Evolutionary conservation across 495 filamentous ascomycete species (phyloP).

Genomic region (Penicillium cinerascens): DNA sequence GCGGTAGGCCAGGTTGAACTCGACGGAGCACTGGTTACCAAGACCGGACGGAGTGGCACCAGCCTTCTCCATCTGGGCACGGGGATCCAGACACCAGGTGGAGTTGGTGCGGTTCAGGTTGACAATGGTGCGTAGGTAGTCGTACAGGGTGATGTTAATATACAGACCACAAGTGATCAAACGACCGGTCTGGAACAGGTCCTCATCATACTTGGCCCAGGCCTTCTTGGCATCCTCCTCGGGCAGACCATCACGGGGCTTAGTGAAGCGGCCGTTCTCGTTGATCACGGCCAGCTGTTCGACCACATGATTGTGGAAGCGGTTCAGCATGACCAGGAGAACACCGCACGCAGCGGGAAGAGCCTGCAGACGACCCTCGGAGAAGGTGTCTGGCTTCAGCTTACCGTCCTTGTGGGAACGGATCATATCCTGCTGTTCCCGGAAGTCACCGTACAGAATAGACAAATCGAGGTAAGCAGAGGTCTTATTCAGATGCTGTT

Average conservation of each 20-base stretch:
- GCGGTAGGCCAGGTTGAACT: conserved; percentile 71
- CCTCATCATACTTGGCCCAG: conserved; percentile 72
- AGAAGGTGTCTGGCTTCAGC: conserved; percentile 57
- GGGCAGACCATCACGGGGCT: conserved; percentile 46
- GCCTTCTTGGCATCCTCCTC: conserved; percentile 53
- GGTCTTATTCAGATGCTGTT: conserved; percentile 52
- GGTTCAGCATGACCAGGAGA: conserved; percentile 54
- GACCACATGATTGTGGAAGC: conserved; percentile 78
- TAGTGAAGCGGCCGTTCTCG: conserved; percentile 66
- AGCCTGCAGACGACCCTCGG: conserved; percentile 51
- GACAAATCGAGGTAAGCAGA: conserved; percentile 58
- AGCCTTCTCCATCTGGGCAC: conserved; percentile 45
- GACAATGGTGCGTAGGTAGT: conserved; percentile 82
- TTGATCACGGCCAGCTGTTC: conserved; percentile 67
- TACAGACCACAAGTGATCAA: conserved; percentile 79
- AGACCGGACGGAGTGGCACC: conserved; percentile 61
- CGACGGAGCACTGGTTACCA: conserved; percentile 67
- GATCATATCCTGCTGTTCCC: conserved; percentile 55
- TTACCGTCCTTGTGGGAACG: conserved; percentile 55
- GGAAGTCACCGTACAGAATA: conserved; percentile 54
- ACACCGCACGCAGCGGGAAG: conserved; percentile 57
- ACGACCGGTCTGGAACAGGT: conserved; percentile 79
- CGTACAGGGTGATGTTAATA: conserved; percentile 77
- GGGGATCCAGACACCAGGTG: conserved; percentile 67
- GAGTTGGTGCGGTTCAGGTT: conserved; percentile 74